A percentile compares a stretch with the other conserved stretches of the same genome.
Evolutionary conservation across 164 flowering plant species (phyloP).

Genomic region (Annona cherimola): DNA sequence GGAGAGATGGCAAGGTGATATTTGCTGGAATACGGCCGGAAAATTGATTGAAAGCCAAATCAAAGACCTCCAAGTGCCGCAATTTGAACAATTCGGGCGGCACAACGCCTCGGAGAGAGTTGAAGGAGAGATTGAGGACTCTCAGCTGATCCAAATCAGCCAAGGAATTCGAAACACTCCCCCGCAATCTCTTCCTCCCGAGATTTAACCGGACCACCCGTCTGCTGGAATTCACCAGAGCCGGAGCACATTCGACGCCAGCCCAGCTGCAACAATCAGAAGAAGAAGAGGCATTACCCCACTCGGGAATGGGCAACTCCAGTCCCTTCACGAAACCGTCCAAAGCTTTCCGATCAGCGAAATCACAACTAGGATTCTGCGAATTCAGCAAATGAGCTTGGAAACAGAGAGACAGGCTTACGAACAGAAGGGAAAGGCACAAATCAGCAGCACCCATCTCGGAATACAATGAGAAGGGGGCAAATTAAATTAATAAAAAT

Average conservation of each 20-base stretch:
- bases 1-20: conserved; percentile 33
- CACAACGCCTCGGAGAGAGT: conserved; percentile 44
- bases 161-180: conserved; percentile 40
- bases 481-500: no score
- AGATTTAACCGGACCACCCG: conserved; percentile 42
- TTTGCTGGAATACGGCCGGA: conserved; percentile 34
- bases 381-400: not conserved
- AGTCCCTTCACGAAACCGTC: not conserved
- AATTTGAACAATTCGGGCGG: conserved; percentile 50
- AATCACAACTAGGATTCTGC: conserved; percentile 2
- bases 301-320: not conserved
- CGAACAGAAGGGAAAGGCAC: not conserved
- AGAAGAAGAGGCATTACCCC: conserved; percentile 8
- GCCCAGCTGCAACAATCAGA: conserved; percentile 62
- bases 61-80: conserved; percentile 51
- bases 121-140: conserved; percentile 59
- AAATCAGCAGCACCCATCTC: conserved; percentile 2
- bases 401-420: not conserved
- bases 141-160: conserved; percentile 41
- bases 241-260: conserved; percentile 49
- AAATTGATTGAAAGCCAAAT: conserved; percentile 57
- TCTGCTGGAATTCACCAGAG: conserved; percentile 7
- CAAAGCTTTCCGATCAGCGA: conserved; percentile 14
- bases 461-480: not conserved
- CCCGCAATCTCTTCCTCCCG: conserved; percentile 40